These are phyloP conservation scores for Suhomyces bribrorum DNA, from an alignment of 1,139 yeast genomes.

Conservation along the genomic window DNA sequence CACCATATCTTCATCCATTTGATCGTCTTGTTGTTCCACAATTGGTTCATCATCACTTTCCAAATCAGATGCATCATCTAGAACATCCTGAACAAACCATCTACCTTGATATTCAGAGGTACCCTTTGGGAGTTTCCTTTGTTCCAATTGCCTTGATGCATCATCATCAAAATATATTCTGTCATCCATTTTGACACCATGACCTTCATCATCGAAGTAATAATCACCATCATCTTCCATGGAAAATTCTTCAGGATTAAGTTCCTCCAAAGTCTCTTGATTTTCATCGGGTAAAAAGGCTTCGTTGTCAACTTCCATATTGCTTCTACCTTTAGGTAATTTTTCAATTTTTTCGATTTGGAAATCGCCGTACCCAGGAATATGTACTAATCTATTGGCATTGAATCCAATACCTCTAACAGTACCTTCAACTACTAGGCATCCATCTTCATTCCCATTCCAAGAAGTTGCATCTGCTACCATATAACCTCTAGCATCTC, in stretches of 20 bases:
- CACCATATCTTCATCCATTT: slow-evolving; percentile 26
- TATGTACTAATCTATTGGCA: slow-evolving; percentile 74
- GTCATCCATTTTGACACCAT: slow-evolving; percentile 73
- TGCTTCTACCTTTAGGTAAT: slow-evolving; percentile 23
- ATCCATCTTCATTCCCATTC: slow-evolving; percentile 34
- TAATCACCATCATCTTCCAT: slow-evolving; percentile 50
- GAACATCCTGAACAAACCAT: slow-evolving; percentile 73
- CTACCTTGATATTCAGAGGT: slow-evolving; percentile 92
- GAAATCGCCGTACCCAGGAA: slow-evolving; percentile 90
- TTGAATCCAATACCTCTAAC: slow-evolving; percentile 86
- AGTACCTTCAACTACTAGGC: slow-evolving; percentile 70
- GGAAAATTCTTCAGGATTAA: slow-evolving; percentile 58
- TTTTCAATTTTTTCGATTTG: slow-evolving; percentile 70
- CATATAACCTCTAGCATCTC: slow-evolving; percentile 86
- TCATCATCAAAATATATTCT: slow-evolving; percentile 58
- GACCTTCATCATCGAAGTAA: slow-evolving; percentile 43
- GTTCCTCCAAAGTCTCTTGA: slow-evolving; percentile 68
- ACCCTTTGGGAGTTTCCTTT: slow-evolving; percentile 69
- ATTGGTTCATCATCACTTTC: slow-evolving; percentile 48
- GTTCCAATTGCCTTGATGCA: slow-evolving; percentile 27
- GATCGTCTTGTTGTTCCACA: slow-evolving; percentile 29
- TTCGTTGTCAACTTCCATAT: slow-evolving; percentile 26
- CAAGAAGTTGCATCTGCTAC: slow-evolving; percentile 67
- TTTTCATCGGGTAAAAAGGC: slow-evolving; percentile 48
- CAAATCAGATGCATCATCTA: slow-evolving; percentile 52